These are phyloP conservation scores for Spinellus fusiger DNA, from an alignment of 192 early-diverging fungal species.

Conservation along the genomic window DNA sequence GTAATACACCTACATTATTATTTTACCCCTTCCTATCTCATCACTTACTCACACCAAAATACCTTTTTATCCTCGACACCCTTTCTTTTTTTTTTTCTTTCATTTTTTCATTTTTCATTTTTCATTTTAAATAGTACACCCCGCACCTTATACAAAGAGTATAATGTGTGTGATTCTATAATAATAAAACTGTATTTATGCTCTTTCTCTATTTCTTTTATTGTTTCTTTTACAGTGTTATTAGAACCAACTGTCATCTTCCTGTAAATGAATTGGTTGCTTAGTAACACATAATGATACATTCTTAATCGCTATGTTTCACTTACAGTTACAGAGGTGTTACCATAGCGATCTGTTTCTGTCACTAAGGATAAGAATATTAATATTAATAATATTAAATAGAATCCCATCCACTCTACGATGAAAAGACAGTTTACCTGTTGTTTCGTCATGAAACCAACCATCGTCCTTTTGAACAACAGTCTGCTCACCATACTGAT, in stretches of 20 bases:
- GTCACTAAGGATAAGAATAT: slow-evolving; percentile 8
- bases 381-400: neutral
- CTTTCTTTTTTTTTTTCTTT: no score
- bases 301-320: neutral
- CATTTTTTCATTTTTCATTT: no score
- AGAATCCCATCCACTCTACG: neutral
- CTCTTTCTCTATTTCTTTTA: no score
- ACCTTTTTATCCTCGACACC: no score
- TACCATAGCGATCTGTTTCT: slow-evolving; percentile 22
- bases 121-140: no score
- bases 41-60: no score
- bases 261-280: neutral
- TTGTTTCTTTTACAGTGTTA: no score
- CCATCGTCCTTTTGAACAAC: slow-evolving; percentile 23
- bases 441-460: slow-evolving; percentile 21
- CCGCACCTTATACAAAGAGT: no score
- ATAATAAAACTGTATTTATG: no score
- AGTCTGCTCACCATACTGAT: slow-evolving; percentile 25
- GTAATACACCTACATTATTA: no score
- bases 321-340: slow-evolving; percentile 9
- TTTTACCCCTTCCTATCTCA: no score
- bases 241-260: neutral
- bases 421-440: slow-evolving; percentile 8
- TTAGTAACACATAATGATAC: neutral
- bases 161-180: no score